Conservation (phyloP, 2,329 filamentous ascomycete species). For the Scedosporium minutisporum region DNA sequence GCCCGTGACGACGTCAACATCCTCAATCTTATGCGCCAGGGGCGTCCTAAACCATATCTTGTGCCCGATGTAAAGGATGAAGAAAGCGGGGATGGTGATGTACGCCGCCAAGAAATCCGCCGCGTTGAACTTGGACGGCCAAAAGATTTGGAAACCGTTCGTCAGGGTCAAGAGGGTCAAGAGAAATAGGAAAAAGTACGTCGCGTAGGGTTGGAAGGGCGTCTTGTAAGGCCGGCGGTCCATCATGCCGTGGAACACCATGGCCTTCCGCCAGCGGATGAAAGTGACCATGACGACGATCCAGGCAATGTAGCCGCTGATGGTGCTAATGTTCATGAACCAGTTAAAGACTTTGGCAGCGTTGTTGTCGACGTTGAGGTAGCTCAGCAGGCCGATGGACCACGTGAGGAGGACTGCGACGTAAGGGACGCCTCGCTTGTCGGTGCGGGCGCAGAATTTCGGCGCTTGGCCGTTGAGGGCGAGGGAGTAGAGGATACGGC, state of each 20-base stretch:
- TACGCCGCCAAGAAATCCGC: constrained; percentile 56
- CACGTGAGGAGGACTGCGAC: constrained; percentile 42
- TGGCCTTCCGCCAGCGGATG: constrained; percentile 48
- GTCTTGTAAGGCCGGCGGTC: constrained; percentile 42
- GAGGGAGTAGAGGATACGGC: constrained; percentile 61
- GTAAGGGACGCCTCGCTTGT: constrained; percentile 51
- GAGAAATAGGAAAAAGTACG: constrained; percentile 48
- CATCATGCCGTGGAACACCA: constrained; percentile 41
- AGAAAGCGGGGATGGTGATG: constrained; percentile 52
- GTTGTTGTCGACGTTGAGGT: constrained; percentile 56
- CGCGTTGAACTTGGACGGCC: constrained; percentile 52
- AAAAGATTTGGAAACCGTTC: constrained; percentile 69
- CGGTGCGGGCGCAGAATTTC: constrained; percentile 47
- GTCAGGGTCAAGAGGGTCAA: constrained; percentile 57
- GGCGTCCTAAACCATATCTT: constrained; percentile 40
- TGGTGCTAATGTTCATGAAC: constrained; percentile 62
- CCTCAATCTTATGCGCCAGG: constrained; percentile 28
- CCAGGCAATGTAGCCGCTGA: constrained; percentile 52
- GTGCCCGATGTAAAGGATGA: constrained; percentile 51
- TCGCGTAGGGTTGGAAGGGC: constrained; percentile 50
- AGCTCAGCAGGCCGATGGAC: constrained; percentile 56
- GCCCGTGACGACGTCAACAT: constrained; percentile 48
- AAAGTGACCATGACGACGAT: constrained; percentile 49
- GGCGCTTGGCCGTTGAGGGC: constrained; percentile 59
- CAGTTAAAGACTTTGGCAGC: constrained; percentile 52